Evolutionary conservation across 2,329 filamentous ascomycete genomes (phyloP), one percentile per base, ranked within the genome.

Genomic region (Blastomyces emzantsi): DNA sequence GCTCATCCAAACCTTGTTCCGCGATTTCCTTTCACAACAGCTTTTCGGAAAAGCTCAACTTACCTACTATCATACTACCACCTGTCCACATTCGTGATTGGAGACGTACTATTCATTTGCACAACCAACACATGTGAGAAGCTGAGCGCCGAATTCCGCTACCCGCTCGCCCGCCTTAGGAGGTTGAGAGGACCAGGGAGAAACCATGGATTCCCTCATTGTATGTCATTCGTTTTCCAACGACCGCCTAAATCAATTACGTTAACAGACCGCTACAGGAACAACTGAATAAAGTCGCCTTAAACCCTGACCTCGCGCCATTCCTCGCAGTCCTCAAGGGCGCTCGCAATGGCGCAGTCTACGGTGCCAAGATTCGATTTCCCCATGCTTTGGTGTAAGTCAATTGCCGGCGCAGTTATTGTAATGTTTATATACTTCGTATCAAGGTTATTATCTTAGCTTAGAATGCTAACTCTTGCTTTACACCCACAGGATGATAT

Each of bases 361-460:
- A 99, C 79, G 94, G 94, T 66, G 87, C 90, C 71, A 97, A 97
- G 85, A 91, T 99, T 77, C 92, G 94, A 67, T 97, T 99, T 80
- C 94, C 94, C 68, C 94, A 99, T 80, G 94, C 94, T 66, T 84
- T 99, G 69, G 94, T 99, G 83, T 87, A 81, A 67, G 80, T 41
- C 68, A 39, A 55, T 25, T 30, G 11, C 6, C 39, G 13, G 47
- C 11, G 22, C 28, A 63, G 39, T 49, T 49, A n/a, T 49, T 25
- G 15, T 11, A 30, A 62, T 17, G 13, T 25, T 30, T 62, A 11
- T 41, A 7, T 43, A n/a, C 8, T 25, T 43, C 57, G 22, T 41
- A n/a, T 54, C 33, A 56, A 30, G 52, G 6, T 3, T 11, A 47
- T 62, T n/a, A 17, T 45, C 33, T 52, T 45, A 56, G 54, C 62